A percentile compares a stretch with the other conserved stretches of the same genome.
Evolutionary conservation across 805 yeast species (phyloP).

Genomic region (Starmerella powellii): DNA sequence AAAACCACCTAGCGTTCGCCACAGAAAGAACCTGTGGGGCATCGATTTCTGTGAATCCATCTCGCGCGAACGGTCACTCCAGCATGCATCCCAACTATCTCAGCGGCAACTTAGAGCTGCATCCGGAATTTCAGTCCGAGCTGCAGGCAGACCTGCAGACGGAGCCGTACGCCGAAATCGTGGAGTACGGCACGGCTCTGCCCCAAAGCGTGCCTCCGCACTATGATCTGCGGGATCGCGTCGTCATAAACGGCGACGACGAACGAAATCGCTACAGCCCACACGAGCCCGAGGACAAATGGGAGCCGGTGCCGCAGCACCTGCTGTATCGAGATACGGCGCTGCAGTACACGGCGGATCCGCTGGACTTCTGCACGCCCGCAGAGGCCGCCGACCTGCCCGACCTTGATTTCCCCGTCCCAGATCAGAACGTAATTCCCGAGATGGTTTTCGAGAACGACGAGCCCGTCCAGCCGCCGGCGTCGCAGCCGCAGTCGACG

Average conservation of each 20-base stretch:
- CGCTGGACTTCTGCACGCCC: conserved; percentile 7
- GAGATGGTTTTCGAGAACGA: conserved; percentile 17
- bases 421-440: conserved; percentile 16
- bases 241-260: neutral
- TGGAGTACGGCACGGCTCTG: too few relatives aligned
- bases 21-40: neutral
- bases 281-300: neutral
- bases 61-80: too few relatives aligned
- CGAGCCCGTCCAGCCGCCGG: neutral
- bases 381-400: conserved; percentile 12
- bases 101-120: too few relatives aligned
- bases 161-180: too few relatives aligned
- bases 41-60: too few relatives aligned
- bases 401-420: conserved; percentile 17
- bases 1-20: neutral
- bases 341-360: conserved; percentile 2
- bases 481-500: neutral
- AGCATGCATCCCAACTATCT: too few relatives aligned
- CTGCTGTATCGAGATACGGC: neutral
- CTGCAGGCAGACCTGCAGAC: too few relatives aligned
- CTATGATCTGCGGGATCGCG: neutral
- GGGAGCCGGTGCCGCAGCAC: conserved; percentile 1
- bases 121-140: too few relatives aligned
- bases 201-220: too few relatives aligned
- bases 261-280: neutral